phyloP scores from a whole-genome alignment of 2,329 filamentous ascomycete species.

The Colletotrichum ledebouriae region DNA sequence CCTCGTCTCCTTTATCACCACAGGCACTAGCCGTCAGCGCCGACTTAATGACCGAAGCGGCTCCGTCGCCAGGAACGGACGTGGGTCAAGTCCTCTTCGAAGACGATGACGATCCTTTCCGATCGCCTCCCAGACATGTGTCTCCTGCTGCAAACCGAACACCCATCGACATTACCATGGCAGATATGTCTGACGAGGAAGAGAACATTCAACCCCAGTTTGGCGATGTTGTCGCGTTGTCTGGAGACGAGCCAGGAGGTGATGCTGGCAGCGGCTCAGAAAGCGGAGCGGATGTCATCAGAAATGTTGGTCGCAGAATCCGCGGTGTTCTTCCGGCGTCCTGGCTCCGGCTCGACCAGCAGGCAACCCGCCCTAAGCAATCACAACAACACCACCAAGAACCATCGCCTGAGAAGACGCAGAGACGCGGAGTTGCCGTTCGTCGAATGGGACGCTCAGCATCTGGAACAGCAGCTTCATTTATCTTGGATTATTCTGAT shows the following conservation, averaged over 20 bases:
- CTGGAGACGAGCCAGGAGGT: constrained; percentile 21
- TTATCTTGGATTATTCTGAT: constrained; percentile 62
- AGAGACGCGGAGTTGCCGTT: constrained; percentile 65
- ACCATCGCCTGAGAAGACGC: constrained; percentile 54
- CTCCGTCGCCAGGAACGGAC: neutral
- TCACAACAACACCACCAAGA: constrained; percentile 49
- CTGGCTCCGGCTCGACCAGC: constrained; percentile 72
- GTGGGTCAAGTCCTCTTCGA: neutral
- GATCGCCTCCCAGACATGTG: neutral
- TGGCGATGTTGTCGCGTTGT: constrained; percentile 29
- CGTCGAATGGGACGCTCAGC: constrained; percentile 52
- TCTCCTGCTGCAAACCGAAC: neutral
- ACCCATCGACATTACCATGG: constrained; percentile 38
- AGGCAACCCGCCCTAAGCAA: constrained; percentile 47
- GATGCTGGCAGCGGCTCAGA: constrained; percentile 51
- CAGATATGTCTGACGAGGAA: constrained; percentile 37
- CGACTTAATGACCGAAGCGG: neutral
- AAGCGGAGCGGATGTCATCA: constrained; percentile 58
- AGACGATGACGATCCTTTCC: constrained; percentile 1
- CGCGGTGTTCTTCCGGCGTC: constrained; percentile 76
- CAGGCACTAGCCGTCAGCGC: neutral
- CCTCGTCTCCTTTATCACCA: constrained; percentile 20
- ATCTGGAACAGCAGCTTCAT: constrained; percentile 8
- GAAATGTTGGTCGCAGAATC: constrained; percentile 60
- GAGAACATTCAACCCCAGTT: constrained; percentile 27